Base-by-base conservation (phyloP, 352 stramenopile species). In the Pythium rishiriense region DNA sequence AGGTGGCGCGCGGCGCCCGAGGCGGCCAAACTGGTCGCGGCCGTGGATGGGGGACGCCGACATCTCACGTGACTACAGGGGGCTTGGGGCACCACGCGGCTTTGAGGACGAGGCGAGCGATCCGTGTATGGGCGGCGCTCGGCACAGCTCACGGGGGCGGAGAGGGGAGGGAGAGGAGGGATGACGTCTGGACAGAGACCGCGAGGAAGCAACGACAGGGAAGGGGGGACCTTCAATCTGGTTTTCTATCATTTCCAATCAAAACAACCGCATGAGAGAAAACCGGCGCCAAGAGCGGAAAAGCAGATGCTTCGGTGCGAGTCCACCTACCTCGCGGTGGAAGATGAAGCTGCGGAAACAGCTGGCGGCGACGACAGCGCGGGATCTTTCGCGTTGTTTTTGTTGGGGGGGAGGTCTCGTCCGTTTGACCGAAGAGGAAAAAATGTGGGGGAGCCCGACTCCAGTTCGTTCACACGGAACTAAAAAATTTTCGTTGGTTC, bases 231-330 rank as follows among this genome's bases (percentile, higher is more conserved):
- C 57, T 64, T 64, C 57, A 64, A 64, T 64, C 57, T 64, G 57
- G 26, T 62, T 62, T 62, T 62, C 55, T 62, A 43, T 62, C 55
- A 62, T 62, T 62, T 62, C 26, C 39, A 37, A 59, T 59, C 52
- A 59, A 43, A 17, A 5, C 37, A 17, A 28, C n/a, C 42, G 33
- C 25, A n/a, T 45, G 15, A 59, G 52, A 59, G 52, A 50, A 50
- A 25, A 43, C 37, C 37, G 25, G 19, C 31, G 12, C 1, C 54
- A n/a, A 48, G 39, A 53, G 25, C 17, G 29, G 39, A 49, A 28
- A 61, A 62, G 55, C 60, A 67, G 51, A 59, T 56, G 60, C 31
- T 52, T 42, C 28, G 33, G 28, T 58, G 50, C 33, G 19, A 58
- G 33, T 33, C 47, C 47, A 64, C 58, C 25, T 21, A 64, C 46